phyloP scores from a whole-genome alignment of 805 yeast species.

The Kregervanrija pseudodelftensis region DNA sequence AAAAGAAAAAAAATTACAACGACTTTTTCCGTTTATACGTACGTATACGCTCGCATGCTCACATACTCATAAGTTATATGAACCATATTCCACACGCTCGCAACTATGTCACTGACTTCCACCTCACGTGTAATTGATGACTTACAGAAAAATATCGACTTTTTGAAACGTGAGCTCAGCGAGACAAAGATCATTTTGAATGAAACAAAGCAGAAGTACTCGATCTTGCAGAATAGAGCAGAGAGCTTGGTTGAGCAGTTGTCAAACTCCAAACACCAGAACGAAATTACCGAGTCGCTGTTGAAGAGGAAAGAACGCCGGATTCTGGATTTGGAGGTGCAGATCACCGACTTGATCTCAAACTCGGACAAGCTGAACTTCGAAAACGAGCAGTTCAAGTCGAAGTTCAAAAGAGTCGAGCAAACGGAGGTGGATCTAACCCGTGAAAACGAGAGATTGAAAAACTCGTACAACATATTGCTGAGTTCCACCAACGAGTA shows the following conservation, averaged over 20 bases:
- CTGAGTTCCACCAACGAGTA: slow-evolving; percentile 43
- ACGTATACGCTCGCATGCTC: no score
- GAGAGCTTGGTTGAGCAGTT: slow-evolving; percentile 56
- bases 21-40: neutral
- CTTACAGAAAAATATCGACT: slow-evolving; percentile 26
- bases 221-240: slow-evolving; percentile 38
- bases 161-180: slow-evolving; percentile 15
- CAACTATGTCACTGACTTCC: slow-evolving; percentile 1
- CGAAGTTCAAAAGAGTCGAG: slow-evolving; percentile 41
- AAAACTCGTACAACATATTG: slow-evolving; percentile 52
- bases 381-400: slow-evolving; percentile 42
- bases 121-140: slow-evolving; percentile 29
- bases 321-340: slow-evolving; percentile 57
- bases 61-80: no score
- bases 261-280: slow-evolving; percentile 69
- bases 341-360: slow-evolving; percentile 40
- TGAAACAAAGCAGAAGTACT: slow-evolving; percentile 46
- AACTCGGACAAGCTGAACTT: slow-evolving; percentile 41
- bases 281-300: slow-evolving; percentile 63
- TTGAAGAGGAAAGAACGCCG: slow-evolving; percentile 66
- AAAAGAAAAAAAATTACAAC: neutral
- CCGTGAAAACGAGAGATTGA: slow-evolving; percentile 49
- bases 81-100: no score
- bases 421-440: slow-evolving; percentile 36
- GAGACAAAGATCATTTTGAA: slow-evolving; percentile 26